These are phyloP conservation scores for Collybiopsis confluens DNA, from an alignment of 768 basidiomycete genomes.

Conservation along the genomic window DNA sequence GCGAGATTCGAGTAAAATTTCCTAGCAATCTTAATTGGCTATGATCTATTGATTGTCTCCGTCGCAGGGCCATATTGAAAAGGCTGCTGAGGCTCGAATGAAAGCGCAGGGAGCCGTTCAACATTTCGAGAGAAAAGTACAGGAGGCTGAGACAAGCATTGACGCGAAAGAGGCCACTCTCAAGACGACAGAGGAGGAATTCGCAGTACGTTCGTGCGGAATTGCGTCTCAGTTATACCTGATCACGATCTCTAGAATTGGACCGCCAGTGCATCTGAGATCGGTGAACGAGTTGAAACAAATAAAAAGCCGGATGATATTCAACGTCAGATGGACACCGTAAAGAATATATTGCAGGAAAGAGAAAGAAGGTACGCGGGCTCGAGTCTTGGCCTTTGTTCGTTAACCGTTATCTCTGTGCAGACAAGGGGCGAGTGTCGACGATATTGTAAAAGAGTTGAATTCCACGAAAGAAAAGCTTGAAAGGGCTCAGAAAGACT, in stretches of 20 bases:
- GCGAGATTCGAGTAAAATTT: slow-evolving; percentile 40
- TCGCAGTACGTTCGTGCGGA: slow-evolving; percentile 51
- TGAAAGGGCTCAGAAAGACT: slow-evolving; percentile 55
- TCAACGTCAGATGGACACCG: slow-evolving; percentile 56
- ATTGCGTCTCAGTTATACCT: not conserved
- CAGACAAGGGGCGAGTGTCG: slow-evolving; percentile 74
- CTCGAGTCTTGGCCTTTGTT: slow-evolving; percentile 3
- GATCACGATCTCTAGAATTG: slow-evolving; percentile 44
- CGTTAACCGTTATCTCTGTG: slow-evolving; percentile 3
- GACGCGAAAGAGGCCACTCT: slow-evolving; percentile 39
- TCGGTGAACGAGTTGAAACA: slow-evolving; percentile 53
- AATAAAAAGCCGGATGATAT: slow-evolving; percentile 56
- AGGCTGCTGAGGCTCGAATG: slow-evolving; percentile 41
- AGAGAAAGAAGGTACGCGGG: slow-evolving; percentile 56
- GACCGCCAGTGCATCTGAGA: slow-evolving; percentile 59
- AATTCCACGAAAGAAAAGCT: slow-evolving; percentile 58
- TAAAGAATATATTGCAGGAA: slow-evolving; percentile 60
- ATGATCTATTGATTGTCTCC: not conserved
- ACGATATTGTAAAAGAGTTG: slow-evolving; percentile 71
- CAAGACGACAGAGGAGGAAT: slow-evolving; percentile 56
- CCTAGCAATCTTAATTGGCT: not conserved
- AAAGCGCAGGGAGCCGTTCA: not conserved
- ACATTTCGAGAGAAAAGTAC: slow-evolving; percentile 33
- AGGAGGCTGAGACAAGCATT: slow-evolving; percentile 18
- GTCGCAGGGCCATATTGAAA: slow-evolving; percentile 44